A percentile compares a stretch with the other conserved stretches of the same genome.
Evolutionary conservation across 371 early-diverging fungal species (phyloP).

Genomic region (Apophysomyces sp.): DNA sequence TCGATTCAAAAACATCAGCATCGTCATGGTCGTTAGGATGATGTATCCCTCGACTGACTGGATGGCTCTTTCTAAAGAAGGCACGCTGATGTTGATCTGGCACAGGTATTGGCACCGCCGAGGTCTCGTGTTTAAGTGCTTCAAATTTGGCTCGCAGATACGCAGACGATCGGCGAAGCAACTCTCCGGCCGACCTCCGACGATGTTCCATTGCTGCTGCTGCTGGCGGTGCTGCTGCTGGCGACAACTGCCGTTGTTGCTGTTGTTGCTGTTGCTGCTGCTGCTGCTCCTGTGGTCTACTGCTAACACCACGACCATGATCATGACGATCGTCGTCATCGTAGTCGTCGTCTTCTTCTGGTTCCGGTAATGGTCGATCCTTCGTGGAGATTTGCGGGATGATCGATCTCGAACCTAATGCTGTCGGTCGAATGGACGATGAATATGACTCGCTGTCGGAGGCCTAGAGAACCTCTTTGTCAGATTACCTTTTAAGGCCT

Average conservation of each 20-base stretch:
- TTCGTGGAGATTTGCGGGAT: neutral
- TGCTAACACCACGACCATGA: neutral
- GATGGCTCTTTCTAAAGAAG: conserved; percentile 1
- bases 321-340: neutral
- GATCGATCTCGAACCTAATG: neutral
- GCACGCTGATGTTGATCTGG: conserved; percentile 10
- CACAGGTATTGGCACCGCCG: too few species aligned
- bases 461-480: neutral
- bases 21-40: too few species aligned
- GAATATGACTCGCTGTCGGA: neutral
- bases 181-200: conserved; percentile 39
- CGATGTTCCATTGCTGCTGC: neutral
- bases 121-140: conserved; percentile 18
- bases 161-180: conserved; percentile 44
- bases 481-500: conserved; percentile 16
- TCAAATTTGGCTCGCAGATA: conserved; percentile 44
- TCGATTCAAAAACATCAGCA: too few species aligned
- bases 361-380: neutral
- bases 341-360: neutral
- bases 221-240: too few species aligned
- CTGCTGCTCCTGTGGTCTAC: neutral
- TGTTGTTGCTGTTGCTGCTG: conserved; percentile 3
- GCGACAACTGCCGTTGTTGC: conserved; percentile 4
- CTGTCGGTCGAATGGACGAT: neutral
- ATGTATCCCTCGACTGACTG: too few species aligned